Base-by-base conservation (phyloP, 1,139 yeast genomes). In the Hemisphaericaspora xylofermentans region DNA sequence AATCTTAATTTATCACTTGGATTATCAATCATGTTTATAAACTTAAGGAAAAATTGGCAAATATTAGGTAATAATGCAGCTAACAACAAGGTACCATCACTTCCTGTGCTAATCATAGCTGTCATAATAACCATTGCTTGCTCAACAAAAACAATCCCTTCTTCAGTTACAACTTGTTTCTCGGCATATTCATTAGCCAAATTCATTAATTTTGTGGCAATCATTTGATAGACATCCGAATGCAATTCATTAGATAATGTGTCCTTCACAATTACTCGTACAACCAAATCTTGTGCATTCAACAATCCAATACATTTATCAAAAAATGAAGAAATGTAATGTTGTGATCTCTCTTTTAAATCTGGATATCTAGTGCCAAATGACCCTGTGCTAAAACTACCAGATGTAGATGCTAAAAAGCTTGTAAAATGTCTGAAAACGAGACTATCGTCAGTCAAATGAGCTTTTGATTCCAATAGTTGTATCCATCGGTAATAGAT, bases 351-450 rank as follows among this genome's bases (percentile, higher is more conserved):
- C 3, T 51, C 48, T 12, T 63, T 64, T 43, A 54, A 50, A 6
- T 52, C 63, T 1, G 53, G 47, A 35, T 62, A 64, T 30, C 57
- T 52, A 6, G 47, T 48, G 3, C 60, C 47, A 40, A 68, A 33
- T 13, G 58, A 60, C 16, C 64, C 62, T 16, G 57, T 53, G 13
- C 76, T 58, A 43, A 81, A 74, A 33, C 80, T 66, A 17, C 87
- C 87, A 8, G 83, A 69, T 0, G 79, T 67, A 3, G 83, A 72
- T 0, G 83, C 83, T 36, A 82, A 58, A 45, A 80, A 77, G 1
- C 87, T 86, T 1, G 85, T 78, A 49, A 68, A 78, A 52, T 80
- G 83, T 46, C 84, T 68, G 53, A 79, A 78, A 18, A 80, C 73
- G 16, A 66, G 45, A 38, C 61, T 68, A 15, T 67, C 71, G 14